phyloP scores from a whole-genome alignment of 2,329 filamentous ascomycete genomes.

The Cytospora paraplurivora region DNA sequence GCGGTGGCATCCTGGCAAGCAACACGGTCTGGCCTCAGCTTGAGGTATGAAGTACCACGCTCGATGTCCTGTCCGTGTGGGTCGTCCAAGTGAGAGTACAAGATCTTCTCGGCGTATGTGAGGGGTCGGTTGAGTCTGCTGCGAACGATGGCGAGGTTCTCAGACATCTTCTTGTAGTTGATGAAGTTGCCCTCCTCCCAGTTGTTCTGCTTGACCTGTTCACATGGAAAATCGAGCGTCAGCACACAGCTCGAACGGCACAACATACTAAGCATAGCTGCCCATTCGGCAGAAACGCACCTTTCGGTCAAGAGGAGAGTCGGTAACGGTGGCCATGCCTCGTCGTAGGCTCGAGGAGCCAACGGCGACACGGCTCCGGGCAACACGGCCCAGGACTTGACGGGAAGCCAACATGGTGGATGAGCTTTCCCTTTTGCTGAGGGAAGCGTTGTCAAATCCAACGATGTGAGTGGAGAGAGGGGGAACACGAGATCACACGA shows the following conservation, averaged over 20 bases:
- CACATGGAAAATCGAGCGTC: slow-evolving; percentile 20
- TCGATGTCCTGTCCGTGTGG: slow-evolving; percentile 95
- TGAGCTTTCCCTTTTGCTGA: slow-evolving; percentile 27
- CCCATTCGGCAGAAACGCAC: slow-evolving; percentile 47
- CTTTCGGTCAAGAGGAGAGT: slow-evolving; percentile 89
- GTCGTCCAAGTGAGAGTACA: slow-evolving; percentile 98
- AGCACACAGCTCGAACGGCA: slow-evolving; percentile 12
- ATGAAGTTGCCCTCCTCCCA: slow-evolving; percentile 96
- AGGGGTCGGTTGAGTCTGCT: slow-evolving; percentile 87
- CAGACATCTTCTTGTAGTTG: slow-evolving; percentile 99
- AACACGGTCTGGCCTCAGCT: slow-evolving; percentile 94
- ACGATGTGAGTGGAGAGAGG: slow-evolving; percentile 23
- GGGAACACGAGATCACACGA: slow-evolving; percentile 30
- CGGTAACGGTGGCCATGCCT: slow-evolving; percentile 79
- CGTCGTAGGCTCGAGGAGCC: slow-evolving; percentile 65
- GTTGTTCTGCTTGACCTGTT: slow-evolving; percentile 87
- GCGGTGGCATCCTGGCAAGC: slow-evolving; percentile 99
- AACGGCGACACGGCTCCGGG: slow-evolving; percentile 61
- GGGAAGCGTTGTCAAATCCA: slow-evolving; percentile 15
- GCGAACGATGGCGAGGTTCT: slow-evolving; percentile 92
- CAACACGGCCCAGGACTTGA: slow-evolving; percentile 67
- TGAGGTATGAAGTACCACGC: slow-evolving; percentile 93
- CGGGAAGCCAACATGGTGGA: slow-evolving; percentile 70
- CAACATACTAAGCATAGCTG: neutral
- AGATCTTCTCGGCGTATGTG: slow-evolving; percentile 96